Conservation (phyloP, 2,329 filamentous ascomycete genomes). For the Aspergillaceae sp. region DNA sequence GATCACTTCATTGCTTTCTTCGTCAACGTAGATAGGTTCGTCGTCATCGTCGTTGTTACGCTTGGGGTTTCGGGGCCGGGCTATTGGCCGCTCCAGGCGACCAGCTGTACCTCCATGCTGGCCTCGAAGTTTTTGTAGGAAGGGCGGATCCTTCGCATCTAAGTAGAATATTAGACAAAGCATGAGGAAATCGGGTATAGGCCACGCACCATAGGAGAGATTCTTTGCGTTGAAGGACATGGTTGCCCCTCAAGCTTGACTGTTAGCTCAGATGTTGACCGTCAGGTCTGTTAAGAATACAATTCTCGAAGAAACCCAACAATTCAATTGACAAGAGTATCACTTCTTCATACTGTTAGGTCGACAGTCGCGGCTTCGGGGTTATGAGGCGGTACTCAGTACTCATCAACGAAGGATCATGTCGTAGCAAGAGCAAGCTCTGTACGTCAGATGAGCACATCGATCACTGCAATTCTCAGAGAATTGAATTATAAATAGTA, state of each 20-base stretch:
- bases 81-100: conserved; percentile 30
- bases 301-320: not conserved
- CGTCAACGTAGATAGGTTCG: conserved; percentile 37
- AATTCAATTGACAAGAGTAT: not conserved
- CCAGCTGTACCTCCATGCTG: conserved; percentile 28
- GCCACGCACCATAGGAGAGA: conserved; percentile 33
- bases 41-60: conserved; percentile 31
- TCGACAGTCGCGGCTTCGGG: not conserved
- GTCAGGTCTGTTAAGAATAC: not conserved
- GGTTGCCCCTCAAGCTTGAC: conserved; percentile 3
- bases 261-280: not conserved
- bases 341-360: not conserved
- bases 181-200: not conserved
- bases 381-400: not conserved
- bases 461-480: no score
- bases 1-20: conserved; percentile 36
- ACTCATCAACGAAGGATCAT: not conserved
- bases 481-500: not conserved
- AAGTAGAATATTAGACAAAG: conserved; percentile 1
- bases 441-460: not conserved
- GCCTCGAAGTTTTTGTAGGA: conserved; percentile 33
- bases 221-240: conserved; percentile 38
- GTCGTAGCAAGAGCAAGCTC: not conserved
- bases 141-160: conserved; percentile 37
- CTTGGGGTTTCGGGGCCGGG: conserved; percentile 29